Base-by-base conservation (phyloP, 768 basidiomycete genomes). In the Leccinum pellstonianum region DNA sequence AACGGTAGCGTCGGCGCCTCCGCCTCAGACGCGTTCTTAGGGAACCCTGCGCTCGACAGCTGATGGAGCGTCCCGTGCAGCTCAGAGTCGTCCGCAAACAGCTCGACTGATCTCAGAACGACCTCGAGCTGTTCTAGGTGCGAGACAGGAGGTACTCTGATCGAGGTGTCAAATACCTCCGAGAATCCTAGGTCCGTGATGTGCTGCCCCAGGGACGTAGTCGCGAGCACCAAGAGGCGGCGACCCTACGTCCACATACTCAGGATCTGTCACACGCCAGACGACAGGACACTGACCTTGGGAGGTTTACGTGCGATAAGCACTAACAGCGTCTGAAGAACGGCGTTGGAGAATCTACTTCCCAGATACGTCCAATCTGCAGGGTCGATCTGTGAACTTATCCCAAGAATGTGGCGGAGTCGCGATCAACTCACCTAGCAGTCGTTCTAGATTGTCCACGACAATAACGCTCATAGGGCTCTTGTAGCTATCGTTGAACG, bases 291-390 rank as follows among this genome's bases (percentile, higher is more conserved):
- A 63, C 77, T 46, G 63, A 93, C 94, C 83, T 97, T 97, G 1
- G 97, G 97, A 47, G 97, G 97, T 60, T 91, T 83, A 62, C 92
- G 88, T 49, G 85, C 86, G 61, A 98, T 86, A 25, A 99, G 79
- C 0, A 98, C 95, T 54, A 97, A 78, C 17, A 99, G 76, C 0
- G 95, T 81, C 73, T 98, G 97, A 23, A 99, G 79, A 5, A 98
- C 93, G 8, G 87, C 80, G 72, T 98, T 98, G 1, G 96, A 98
- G 77, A 98, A 99, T 52, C 95, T 82, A n/a, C 90, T 92, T 3
- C 96, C 96, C 76, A 99, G 88, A 4, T 95, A 93, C 6, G 93
- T 95, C 91, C 94, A 99, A 64, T 98, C 96, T 95, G 60, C 12
- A 37, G 17, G 14, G 27, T 11, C 50, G n/a, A 51, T 54, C 11